Base-by-base conservation (phyloP, 495 filamentous ascomycete genomes). In the Podospora bellae-mahoneyi region DNA sequence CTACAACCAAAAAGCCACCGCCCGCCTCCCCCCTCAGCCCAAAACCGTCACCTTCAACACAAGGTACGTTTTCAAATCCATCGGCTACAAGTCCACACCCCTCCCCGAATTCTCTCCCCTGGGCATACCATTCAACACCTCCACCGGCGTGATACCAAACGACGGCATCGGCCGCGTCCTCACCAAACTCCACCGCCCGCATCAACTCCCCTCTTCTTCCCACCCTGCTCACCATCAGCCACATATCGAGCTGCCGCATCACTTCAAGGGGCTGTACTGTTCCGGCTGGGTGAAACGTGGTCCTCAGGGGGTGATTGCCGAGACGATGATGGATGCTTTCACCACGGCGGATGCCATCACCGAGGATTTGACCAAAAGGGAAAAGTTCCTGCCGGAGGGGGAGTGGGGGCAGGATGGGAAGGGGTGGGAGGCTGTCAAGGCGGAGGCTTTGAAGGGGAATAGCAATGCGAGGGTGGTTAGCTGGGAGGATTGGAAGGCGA, bases 201-300 rank as follows among this genome's bases (percentile, higher is more conserved):
- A 48, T 13, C 39, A 48, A 48, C 39, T 48, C 15, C 39, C 39
- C 7, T 48, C 39, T 16, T 16, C 39, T 48, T 48, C 39, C 39
- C 39, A 48, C 9, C 39, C 39, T 16, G 5, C 7, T 16, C 7
- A 48, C 9, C 7, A 48, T 3, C 39, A 48, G 39, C 39, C 39
- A 3, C 39, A 48, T 66, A n/a, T 66, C 71, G 70, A 26, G 20
- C 3, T 59, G 74, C 78, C 82, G 30, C 39, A 48, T 18, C 18
- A 30, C 48, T 78, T 96, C 1, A 90, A 91, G 2, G 96, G 96
- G 1, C 73, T 97, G 19, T 99, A 99, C 78, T 94, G 92, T 70
- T 92, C 94, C 23, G 95, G 95, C 4, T 99, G 95, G 95, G 94
- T 97, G 23, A 98, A 98, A 79, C 84, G 92, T 56, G 95, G 95